Evolutionary conservation across 352 stramenopile species (phyloP), one percentile per base, ranked within the genome.

Genomic region (Globisporangium paroecandrum): DNA sequence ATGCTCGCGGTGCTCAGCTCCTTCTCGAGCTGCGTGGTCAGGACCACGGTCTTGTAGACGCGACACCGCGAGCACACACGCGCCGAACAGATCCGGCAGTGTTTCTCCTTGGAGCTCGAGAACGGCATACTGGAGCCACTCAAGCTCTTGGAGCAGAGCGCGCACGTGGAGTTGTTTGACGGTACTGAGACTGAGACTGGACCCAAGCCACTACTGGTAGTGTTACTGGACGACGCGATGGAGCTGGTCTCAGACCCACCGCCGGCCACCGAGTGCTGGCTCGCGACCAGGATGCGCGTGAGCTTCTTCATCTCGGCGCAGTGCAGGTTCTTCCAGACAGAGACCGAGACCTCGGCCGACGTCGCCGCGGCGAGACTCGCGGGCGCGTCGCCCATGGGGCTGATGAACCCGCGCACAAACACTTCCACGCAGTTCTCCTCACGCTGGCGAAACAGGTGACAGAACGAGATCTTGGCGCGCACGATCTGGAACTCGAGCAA

Each of bases 271-370:
- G 32, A 38, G 32, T 7, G 32, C 32, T 62, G 56, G 56, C 20
- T 8, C 18, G n/a, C 56, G 12, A 38, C 12, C 24, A 65, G 9
- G n/a, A 65, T 8, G 41, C 59, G 56, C 24, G 12, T 36, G 46
- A 66, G 47, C 47, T 66, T 66, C 61, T 66, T 66, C 61, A 66
- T 66, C 20, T 66, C 46, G 2, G 61, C 61, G 5, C 49, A 58
- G 47, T 66, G 24, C n/a, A 66, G 32, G 47, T 66, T 66, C 8
- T 15, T 57, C 47, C 15, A 38, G 47, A 66, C 47, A 6, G 61
- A 38, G 15, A 66, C 22, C 18, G 34, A 12, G 29, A n/a, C 61
- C 12, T 66, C 61, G 22, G 61, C n/a, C n/a, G n/a, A n/a, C n/a
- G n/a, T n/a, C n/a, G n/a, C n/a, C 61, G 10, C 29, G 20, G 13